phyloP scores from a whole-genome alignment of 305 asterid species.

The Solanum hybrid region DNA sequence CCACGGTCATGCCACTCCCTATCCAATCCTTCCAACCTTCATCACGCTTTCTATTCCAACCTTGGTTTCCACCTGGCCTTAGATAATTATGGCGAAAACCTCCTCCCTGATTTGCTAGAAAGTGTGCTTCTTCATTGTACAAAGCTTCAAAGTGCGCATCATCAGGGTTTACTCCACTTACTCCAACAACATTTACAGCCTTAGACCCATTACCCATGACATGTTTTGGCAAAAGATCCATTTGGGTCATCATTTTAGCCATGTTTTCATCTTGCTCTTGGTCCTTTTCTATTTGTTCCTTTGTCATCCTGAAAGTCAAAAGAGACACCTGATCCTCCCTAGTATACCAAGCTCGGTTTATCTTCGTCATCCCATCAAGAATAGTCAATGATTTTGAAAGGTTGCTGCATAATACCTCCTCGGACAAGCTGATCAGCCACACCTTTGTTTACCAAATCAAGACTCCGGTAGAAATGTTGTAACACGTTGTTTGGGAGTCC shows the following conservation, averaged over 20 bases:
- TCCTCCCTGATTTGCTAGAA: background rate
- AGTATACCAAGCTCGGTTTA: background rate
- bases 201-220: background rate
- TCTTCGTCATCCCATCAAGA: background rate
- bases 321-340: background rate
- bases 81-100: background rate
- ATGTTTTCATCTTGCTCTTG: background rate
- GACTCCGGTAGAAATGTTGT: background rate
- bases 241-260: background rate
- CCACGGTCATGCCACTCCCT: background rate
- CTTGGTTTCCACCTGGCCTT: background rate
- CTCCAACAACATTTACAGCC: background rate
- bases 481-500: background rate
- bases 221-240: background rate
- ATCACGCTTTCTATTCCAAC: background rate
- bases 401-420: background rate
- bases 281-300: background rate
- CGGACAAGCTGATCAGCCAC: background rate
- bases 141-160: background rate
- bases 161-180: background rate
- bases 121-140: background rate
- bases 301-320: background rate
- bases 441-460: background rate
- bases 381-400: rapidly evolving
- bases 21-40: background rate